Conservation (phyloP, 257 asterid genomes). For the Thymus quinquecostatus region DNA sequence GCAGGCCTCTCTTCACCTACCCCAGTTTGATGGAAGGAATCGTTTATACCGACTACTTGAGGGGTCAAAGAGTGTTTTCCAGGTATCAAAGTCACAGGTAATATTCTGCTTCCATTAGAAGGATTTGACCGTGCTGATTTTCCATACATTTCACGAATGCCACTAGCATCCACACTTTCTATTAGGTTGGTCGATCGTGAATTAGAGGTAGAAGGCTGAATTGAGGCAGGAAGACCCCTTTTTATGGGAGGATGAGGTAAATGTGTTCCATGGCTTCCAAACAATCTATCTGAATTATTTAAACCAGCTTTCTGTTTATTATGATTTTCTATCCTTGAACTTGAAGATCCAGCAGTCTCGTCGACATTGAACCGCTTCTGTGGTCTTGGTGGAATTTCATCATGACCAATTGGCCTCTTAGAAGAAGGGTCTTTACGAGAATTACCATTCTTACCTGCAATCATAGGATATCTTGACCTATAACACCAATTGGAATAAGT, state of each 20-base stretch:
- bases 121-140: constrained; percentile 47
- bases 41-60: constrained; percentile 49
- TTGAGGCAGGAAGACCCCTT: constrained; percentile 57
- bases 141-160: constrained; percentile 50
- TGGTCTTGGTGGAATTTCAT: constrained; percentile 48
- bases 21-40: constrained; percentile 56
- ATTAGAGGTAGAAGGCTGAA: constrained; percentile 45
- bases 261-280: constrained; percentile 41
- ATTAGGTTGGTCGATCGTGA: constrained; percentile 39
- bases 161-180: constrained; percentile 57
- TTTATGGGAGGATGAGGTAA: constrained; percentile 36
- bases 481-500: background rate
- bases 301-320: constrained; percentile 21
- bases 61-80: constrained; percentile 50
- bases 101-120: constrained; percentile 52
- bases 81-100: constrained; percentile 59
- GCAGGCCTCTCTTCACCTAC: constrained; percentile 68
- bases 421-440: constrained; percentile 43
- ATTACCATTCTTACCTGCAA: constrained; percentile 47
- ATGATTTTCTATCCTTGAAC: constrained; percentile 40
- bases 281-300: background rate
- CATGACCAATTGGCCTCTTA: constrained; percentile 42
- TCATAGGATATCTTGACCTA: background rate
- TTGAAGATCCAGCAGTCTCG: constrained; percentile 50
- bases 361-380: constrained; percentile 34